These are phyloP conservation scores for Nothophaeocryptopus gaeumannii DNA, from an alignment of 2,329 filamentous ascomycete species.

Conservation along the genomic window DNA sequence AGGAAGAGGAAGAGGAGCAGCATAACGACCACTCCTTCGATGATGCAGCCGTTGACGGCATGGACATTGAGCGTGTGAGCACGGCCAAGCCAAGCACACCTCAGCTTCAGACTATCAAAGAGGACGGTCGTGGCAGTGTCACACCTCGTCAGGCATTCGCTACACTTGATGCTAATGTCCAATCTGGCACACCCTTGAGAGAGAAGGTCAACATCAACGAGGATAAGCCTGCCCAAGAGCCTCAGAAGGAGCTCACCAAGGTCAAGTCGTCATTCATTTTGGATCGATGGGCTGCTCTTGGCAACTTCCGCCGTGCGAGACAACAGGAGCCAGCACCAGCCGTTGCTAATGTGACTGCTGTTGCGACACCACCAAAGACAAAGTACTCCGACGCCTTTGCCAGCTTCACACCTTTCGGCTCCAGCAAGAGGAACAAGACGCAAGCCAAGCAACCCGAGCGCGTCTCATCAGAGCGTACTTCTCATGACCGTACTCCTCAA, in stretches of 20 bases:
- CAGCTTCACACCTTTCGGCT: slow-evolving; percentile 33
- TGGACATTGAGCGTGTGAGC: slow-evolving; percentile 38
- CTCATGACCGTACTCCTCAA: slow-evolving; percentile 31
- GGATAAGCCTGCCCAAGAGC: slow-evolving; percentile 35
- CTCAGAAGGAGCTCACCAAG: slow-evolving; percentile 62
- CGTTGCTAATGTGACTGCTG: slow-evolving; percentile 34
- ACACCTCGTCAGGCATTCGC: slow-evolving; percentile 52
- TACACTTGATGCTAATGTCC: slow-evolving; percentile 53
- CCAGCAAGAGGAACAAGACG: slow-evolving; percentile 35
- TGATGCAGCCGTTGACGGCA: slow-evolving; percentile 34
- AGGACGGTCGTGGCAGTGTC: slow-evolving; percentile 47
- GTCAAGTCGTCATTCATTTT: slow-evolving; percentile 49
- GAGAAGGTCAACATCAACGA: slow-evolving; percentile 17
- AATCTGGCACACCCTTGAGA: slow-evolving; percentile 34
- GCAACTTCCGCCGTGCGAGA: slow-evolving; percentile 74
- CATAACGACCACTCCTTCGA: slow-evolving; percentile 51
- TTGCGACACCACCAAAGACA: slow-evolving; percentile 36
- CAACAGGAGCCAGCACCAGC: slow-evolving; percentile 42
- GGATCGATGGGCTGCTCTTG: slow-evolving; percentile 88
- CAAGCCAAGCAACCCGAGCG: slow-evolving; percentile 21
- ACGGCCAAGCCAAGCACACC: slow-evolving; percentile 59
- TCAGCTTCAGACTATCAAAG: slow-evolving; percentile 41
- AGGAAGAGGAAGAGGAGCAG: slow-evolving; percentile 67
- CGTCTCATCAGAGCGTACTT: slow-evolving; percentile 1
- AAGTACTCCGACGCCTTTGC: slow-evolving; percentile 34